phyloP scores from a whole-genome alignment of 345 rosid species.

The Rhizophora apiculata region DNA sequence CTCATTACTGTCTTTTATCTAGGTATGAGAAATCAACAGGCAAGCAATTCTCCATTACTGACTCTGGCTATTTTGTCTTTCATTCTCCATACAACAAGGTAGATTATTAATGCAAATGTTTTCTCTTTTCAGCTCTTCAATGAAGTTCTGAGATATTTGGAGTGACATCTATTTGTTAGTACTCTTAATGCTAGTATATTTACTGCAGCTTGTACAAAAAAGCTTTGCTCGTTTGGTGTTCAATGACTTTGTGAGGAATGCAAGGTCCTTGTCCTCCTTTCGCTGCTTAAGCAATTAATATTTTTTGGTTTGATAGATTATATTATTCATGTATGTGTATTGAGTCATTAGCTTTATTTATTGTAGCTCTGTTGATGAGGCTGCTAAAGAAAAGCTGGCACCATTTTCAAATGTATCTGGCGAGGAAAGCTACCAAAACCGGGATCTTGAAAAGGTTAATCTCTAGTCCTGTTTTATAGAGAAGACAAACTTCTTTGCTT shows the following conservation, averaged over 20 bases:
- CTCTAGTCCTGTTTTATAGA: neutral
- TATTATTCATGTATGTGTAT: neutral
- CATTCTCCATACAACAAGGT: slow-evolving; percentile 99
- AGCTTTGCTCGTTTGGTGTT: slow-evolving; percentile 90
- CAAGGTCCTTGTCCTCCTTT: slow-evolving; percentile 52
- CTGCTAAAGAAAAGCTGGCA: slow-evolving; percentile 68
- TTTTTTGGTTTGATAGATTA: neutral
- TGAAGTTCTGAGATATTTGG: neutral
- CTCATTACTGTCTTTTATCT: slow-evolving; percentile 15
- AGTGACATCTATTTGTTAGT: neutral
- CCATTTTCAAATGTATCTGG: slow-evolving; percentile 71
- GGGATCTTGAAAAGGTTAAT: slow-evolving; percentile 95
- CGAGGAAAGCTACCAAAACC: slow-evolving; percentile 90
- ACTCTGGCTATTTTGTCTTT: slow-evolving; percentile 79
- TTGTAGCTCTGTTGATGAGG: slow-evolving; percentile 74
- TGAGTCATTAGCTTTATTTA: slow-evolving; percentile 9
- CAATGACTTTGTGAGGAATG: slow-evolving; percentile 77
- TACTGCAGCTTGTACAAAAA: slow-evolving; percentile 95
- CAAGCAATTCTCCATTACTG: slow-evolving; percentile 72
- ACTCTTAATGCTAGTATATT: slow-evolving; percentile 15
- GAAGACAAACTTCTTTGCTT: neutral
- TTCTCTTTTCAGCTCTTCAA: neutral
- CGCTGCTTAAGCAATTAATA: neutral
- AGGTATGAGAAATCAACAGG: slow-evolving; percentile 88
- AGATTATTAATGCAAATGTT: slow-evolving; percentile 3